Evolutionary conservation across 2,329 filamentous ascomycete genomes (phyloP), one percentile per base, ranked within the genome.

Genomic region (Ophiostoma tasmaniense): DNA sequence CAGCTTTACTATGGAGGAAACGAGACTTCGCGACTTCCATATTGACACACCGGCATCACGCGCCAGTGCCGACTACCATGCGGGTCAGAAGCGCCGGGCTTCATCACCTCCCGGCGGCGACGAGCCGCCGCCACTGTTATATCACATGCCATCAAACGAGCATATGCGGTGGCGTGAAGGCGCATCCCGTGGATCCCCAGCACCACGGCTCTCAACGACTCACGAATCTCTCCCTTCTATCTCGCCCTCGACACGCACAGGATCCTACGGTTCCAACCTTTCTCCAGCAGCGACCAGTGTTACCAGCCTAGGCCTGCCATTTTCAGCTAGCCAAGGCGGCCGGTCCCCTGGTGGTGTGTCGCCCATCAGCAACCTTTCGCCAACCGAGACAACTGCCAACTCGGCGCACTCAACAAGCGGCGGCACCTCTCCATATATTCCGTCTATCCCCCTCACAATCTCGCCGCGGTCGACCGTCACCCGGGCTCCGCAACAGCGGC

Each of bases 61-160:
- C 4, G 37, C 35, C 35, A 71, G 66, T 67, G 79, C 80, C 33
- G 79, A 77, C 71, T 78, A 82, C 59, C 75, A 80, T 2, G 74
- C 76, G 10, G 83, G 84, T 7, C 81, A 82, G 70, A 87, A 87
- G 76, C 81, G 85, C 64, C 80, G 85, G 52, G 85, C 85, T 1
- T 84, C 83, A 0, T 87, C 84, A 33, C 84, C 85, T 0, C 82
- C 81, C 0, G 77, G 83, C 13, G 30, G 61, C 10, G 83, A 85
- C 35, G 83, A 85, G 28, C 75, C 79, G 7, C 72, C 73, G 17
- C 69, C 74, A 14, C 67, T 72, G 11, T 65, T 72, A 11, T 78
- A 79, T 69, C 77, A 74, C 20, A 75, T 80, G 37, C 70, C 78
- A 37, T 79, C 80, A 35, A 78, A 77, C 64, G 84, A 85, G 45